phyloP scores from a whole-genome alignment of 805 yeast species.

The Suhomyces vadensis region DNA sequence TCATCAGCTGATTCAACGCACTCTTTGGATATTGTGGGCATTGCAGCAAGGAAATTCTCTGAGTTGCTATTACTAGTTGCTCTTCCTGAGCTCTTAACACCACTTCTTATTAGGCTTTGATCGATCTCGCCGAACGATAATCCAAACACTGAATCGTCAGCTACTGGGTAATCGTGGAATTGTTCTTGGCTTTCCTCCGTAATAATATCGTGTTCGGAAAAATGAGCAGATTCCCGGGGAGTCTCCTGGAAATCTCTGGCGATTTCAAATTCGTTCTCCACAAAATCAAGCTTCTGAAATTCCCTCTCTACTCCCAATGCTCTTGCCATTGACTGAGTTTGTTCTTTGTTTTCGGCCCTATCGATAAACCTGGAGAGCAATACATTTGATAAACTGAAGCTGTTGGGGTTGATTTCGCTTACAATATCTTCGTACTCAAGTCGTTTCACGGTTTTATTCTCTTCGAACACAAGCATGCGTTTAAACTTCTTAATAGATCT shows the following conservation, averaged over 20 bases:
- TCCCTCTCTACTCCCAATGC: conserved; percentile 5
- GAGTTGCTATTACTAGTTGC: no score
- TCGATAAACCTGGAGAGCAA: background rate
- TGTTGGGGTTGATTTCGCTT: background rate
- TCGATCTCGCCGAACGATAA: conserved; percentile 25
- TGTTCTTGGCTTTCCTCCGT: background rate
- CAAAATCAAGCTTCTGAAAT: background rate
- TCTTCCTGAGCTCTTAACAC: background rate
- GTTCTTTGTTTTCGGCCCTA: background rate
- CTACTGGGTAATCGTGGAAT: background rate
- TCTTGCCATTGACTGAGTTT: background rate
- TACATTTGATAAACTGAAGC: background rate
- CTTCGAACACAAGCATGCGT: background rate
- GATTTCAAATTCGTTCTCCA: conserved; percentile 13
- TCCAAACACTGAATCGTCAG: conserved; percentile 18
- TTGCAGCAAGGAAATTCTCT: no score
- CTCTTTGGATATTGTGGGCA: background rate
- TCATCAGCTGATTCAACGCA: background rate
- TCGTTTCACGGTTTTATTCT: background rate
- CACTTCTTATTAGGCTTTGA: conserved; percentile 8
- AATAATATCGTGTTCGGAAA: background rate
- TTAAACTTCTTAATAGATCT: background rate
- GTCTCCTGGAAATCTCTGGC: conserved; percentile 14
- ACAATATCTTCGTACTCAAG: background rate
- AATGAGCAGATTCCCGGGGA: background rate